Conservation (phyloP, 129 eudicot species). For the Centella asiatica region DNA sequence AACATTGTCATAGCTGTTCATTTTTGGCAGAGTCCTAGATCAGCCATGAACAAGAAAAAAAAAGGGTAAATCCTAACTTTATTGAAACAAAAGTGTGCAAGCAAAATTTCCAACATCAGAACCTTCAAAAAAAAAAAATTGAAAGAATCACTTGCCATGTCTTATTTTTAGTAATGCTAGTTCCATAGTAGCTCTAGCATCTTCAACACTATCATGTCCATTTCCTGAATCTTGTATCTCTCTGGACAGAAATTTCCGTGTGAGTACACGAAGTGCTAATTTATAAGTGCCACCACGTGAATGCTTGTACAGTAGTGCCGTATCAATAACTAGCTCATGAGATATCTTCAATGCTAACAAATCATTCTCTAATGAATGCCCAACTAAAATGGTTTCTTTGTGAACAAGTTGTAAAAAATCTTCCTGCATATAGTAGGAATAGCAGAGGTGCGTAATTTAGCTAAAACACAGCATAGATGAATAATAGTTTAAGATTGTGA, state of each 20-base stretch:
- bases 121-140: too few relatives aligned
- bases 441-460: background rate
- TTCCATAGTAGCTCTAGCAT: constrained; percentile 94
- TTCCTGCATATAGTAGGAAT: constrained; percentile 48
- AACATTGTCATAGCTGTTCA: background rate
- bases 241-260: constrained; percentile 61
- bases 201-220: constrained; percentile 95
- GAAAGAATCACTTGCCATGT: constrained; percentile 65
- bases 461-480: too few relatives aligned
- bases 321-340: constrained; percentile 82
- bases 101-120: too few relatives aligned
- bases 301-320: constrained; percentile 76
- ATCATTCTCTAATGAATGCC: constrained; percentile 96
- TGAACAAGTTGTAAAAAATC: constrained; percentile 60
- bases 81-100: background rate
- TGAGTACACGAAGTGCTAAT: constrained; percentile 82
- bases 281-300: constrained; percentile 85
- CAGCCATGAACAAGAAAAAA: background rate
- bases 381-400: constrained; percentile 84
- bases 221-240: constrained; percentile 79
- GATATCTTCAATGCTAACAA: constrained; percentile 69
- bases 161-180: constrained; percentile 62
- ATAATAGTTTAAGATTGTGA: too few relatives aligned
- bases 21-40: background rate
- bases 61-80: background rate